phyloP scores from a whole-genome alignment of 768 basidiomycete species.

The Amanita fuliginea region DNA sequence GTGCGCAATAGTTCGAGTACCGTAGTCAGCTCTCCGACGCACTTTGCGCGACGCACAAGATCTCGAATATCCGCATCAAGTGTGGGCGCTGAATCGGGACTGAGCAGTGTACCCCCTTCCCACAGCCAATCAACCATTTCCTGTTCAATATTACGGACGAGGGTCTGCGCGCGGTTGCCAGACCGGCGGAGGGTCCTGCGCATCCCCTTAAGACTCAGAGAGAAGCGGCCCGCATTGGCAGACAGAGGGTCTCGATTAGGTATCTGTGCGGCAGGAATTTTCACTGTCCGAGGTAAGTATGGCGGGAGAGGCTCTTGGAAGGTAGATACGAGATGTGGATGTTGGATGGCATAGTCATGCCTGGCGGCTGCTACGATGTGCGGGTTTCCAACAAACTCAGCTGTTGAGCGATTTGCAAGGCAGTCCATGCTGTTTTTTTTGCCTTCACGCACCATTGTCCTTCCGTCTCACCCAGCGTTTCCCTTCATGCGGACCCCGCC shows the following conservation, averaged over 20 bases:
- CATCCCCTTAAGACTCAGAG: slow-evolving; percentile 66
- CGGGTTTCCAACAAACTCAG: slow-evolving; percentile 60
- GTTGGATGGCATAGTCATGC: slow-evolving; percentile 38
- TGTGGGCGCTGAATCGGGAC: slow-evolving; percentile 28
- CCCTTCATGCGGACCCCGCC: slow-evolving; percentile 56
- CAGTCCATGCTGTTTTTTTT: background rate
- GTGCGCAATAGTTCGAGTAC: slow-evolving; percentile 60
- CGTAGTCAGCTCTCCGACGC: slow-evolving; percentile 39
- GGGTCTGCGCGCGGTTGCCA: slow-evolving; percentile 46
- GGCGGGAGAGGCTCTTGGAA: slow-evolving; percentile 70
- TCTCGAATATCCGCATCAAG: slow-evolving; percentile 9
- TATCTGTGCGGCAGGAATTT: slow-evolving; percentile 34
- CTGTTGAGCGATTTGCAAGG: slow-evolving; percentile 24
- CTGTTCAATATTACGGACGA: slow-evolving; percentile 59
- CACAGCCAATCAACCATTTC: slow-evolving; percentile 56
- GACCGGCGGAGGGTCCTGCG: slow-evolving; percentile 52
- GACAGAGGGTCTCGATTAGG: slow-evolving; percentile 36
- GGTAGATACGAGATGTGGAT: slow-evolving; percentile 37
- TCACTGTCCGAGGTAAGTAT: slow-evolving; percentile 52
- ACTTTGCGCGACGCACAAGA: slow-evolving; percentile 23
- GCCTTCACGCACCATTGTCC: slow-evolving; percentile 53
- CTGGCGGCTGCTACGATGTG: slow-evolving; percentile 56
- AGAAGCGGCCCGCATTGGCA: slow-evolving; percentile 67
- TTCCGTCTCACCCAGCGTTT: slow-evolving; percentile 69
- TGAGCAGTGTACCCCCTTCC: slow-evolving; percentile 41